Percentiles rank a stretch among this genome's conserved stretches.
Conservation (phyloP, 768 basidiomycete species). For the Rhizopogon rudus region DNA sequence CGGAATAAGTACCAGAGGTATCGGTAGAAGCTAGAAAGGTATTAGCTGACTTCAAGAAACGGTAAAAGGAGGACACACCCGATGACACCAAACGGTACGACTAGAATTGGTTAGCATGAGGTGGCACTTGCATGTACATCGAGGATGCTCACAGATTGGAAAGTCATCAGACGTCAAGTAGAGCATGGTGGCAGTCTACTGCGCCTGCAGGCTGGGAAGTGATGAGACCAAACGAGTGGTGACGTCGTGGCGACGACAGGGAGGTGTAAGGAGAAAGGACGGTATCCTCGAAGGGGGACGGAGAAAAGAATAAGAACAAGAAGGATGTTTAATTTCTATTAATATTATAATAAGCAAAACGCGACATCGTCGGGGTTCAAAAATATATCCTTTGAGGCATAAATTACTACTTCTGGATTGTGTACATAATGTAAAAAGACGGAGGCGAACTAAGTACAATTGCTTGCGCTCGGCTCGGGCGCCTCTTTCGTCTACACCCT, state of each 20-base stretch:
- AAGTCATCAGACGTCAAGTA: slow-evolving; percentile 91
- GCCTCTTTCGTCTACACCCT: too few relatives aligned
- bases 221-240: slow-evolving; percentile 10
- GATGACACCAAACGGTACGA: slow-evolving; percentile 86
- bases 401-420: too few relatives aligned
- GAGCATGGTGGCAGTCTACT: slow-evolving; percentile 45
- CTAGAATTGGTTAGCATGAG: slow-evolving; percentile 33
- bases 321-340: too few relatives aligned
- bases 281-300: neutral
- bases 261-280: neutral
- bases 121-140: neutral
- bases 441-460: too few relatives aligned
- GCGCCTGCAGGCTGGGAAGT: neutral
- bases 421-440: too few relatives aligned
- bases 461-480: too few relatives aligned
- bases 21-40: slow-evolving; percentile 69
- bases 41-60: slow-evolving; percentile 2
- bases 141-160: slow-evolving; percentile 70
- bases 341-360: too few relatives aligned
- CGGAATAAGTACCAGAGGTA: slow-evolving; percentile 93
- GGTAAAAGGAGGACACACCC: slow-evolving; percentile 44
- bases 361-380: too few relatives aligned
- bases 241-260: slow-evolving; percentile 4
- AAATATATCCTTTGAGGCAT: too few relatives aligned
- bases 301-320: neutral